Base-by-base conservation (phyloP, 768 basidiomycete species). In the Boletus sp. region DNA sequence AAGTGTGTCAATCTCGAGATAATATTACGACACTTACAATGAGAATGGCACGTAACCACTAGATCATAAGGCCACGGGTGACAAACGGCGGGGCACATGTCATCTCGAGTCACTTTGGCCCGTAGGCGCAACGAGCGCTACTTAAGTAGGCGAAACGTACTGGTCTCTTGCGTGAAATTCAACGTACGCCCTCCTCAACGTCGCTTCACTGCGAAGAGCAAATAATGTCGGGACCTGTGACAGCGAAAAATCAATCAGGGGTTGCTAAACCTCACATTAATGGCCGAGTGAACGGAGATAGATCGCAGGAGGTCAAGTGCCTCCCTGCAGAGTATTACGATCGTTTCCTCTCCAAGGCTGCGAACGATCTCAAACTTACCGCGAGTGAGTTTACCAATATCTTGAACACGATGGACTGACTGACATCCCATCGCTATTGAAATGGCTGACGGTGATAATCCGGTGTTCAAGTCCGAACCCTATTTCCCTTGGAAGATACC, bases 311-410 rank as follows among this genome's bases (percentile, higher is more conserved):
- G 17, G 36, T 36, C 45, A 44, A 42, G 46, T 50, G 32, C 33
- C 74, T 86, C 12, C 81, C 86, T 14, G 68, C 76, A 24, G 76
- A 75, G 17, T 84, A 75, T 67, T 87, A 89, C 67, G 47, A 63
- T 0, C 58, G 68, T 3, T 89, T 86, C 65, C 71, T 89, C 24
- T 87, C 88, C 4, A 69, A 76, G 42, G 59, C 63, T 20, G 83
- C 86, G 17, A 85, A 81, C 62, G 75, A 76, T 62, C 77, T 83
- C 42, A 80, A 77, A 64, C 82, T 82, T 10, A 83, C 79, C 57
- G 76, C 83, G 18, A 85, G 85, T 85, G 36, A 64, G 64, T 81
- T 58, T 37, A 42, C 39, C 28, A 44, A 50, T 36, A 18, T 52
- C 28, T 44, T 40, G 35, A 32, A 46, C 52, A 17, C 11, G 45